Evolutionary conservation across 1,284 basidiomycete species (phyloP), one percentile per base, ranked within the genome.

Genomic region (Sanguinoderma infundibulare): DNA sequence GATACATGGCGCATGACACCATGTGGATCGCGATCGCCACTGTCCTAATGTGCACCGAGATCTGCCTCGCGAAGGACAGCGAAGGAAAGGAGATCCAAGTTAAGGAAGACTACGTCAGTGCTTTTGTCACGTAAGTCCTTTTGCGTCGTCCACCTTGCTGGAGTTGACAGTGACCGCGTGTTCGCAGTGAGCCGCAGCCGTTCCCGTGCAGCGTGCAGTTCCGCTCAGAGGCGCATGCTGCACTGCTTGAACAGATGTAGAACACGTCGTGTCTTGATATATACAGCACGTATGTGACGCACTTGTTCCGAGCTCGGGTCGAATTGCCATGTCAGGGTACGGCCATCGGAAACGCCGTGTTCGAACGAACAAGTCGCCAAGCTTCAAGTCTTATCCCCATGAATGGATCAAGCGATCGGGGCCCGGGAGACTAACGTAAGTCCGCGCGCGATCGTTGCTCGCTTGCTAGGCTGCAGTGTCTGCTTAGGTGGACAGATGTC

Each of bases 31-130:
- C 62, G 14, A 58, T 66, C 47, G 70, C 69, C 1, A 65, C 62
- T 50, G 55, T 66, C 1, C 62, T 75, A 5, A 65, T 68, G 2
- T 68, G 63, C 24, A 67, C 72, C 55, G 65, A 72, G 50, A 68
- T 74, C 44, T 53, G 66, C 5, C 68, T 63, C 44, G 61, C 64
- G 3, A 54, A 56, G 51, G 65, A 64, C 22, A 57, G 3, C 3
- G 35, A 3, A 14, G 57, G 57, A 6, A 28, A 53, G 35, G 72
- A 68, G 17, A 57, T 60, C 12, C 50, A 47, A 28, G 40, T 65
- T 8, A 24, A 26, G 26, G 60, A 61, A 49, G 55, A 61, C 3
- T 60, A 57, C 15, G 39, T 42, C 12, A 60, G 57, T 52, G 55
- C 51, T 24, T 62, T 65, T 36, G 63, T 65, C 6, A 51, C 42